Evolutionary conservation across 2,329 filamentous ascomycete genomes (phyloP), one percentile per base, ranked within the genome.

Genomic region (Nannizziopsis barbatae): DNA sequence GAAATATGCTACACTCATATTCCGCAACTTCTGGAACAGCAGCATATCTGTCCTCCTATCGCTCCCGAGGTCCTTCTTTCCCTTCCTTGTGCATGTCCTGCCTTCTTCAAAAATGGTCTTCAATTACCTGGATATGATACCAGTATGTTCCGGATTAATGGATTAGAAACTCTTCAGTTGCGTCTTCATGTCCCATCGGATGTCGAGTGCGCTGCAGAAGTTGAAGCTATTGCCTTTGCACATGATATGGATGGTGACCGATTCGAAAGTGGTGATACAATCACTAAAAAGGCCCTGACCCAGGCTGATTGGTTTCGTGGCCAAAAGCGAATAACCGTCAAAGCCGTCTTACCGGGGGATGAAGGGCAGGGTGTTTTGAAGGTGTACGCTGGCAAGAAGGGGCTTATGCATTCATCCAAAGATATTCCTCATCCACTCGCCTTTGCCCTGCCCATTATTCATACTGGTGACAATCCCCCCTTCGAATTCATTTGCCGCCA

Each of bases 1-100:
- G 87, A 98, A 65, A 79, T 90, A 7, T 96, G 90, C 72, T 98
- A 90, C 75, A 95, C 92, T 1, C 92, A 98, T 65, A 82, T 98
- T 17, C 89, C 92, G 4, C 79, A 95, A 48, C 78, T 87, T 49
- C 84, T 88, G 45, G 76, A 82, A 51, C 89, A 96, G 60, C 92
- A 98, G 64, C 92, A 96, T 61, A 82, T 98, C 49, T 89, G 89
- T 51, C 92, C 92, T 12, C 81, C 88, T 0, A 80, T 95, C 18
- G 81, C 86, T 3, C 83, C 88, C 50, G 88, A 95, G 57, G 79
- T 93, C 6, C 72, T 98, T 5, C 75, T 95, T 51, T 85, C 89
- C 44, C 73, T 98, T 5, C 92, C 92, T 0, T 85, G 85, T 56
- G 83, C 86, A 9, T 90, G 85, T 53, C 86, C 92, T 2, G 77